Evolutionary conservation across 1,284 basidiomycete species (phyloP), one percentile per base, ranked within the genome.

Genomic region (Melampsora occidentalis): DNA sequence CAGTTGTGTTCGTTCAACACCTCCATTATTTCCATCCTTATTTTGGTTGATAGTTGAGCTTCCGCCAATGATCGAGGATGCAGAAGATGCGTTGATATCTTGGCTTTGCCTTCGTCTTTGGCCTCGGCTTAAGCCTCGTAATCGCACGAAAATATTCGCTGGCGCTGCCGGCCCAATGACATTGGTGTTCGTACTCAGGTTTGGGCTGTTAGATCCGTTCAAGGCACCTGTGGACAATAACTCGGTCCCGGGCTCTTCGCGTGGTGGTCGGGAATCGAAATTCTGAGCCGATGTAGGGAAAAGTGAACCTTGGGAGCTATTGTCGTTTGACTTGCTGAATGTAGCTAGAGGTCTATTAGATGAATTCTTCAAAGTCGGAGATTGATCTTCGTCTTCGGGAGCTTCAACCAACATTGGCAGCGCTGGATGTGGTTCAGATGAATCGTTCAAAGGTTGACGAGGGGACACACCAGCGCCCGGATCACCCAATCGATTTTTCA

Each of bases 131-230:
- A 76, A 53, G 2, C 57, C 65, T 48, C 49, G 61, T 28, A 76
- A 76, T n/a, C 72, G 51, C 31, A 39, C 66, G 42, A 76, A 76
- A n/a, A 76, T 59, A 39, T 59, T 69, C 28, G 65, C 61, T 46
- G 72, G 48, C 46, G 53, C 68, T 14, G 42, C 12, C 7, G 14
- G 42, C 42, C 42, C 42, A 46, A 16, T 46, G 42, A 16, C 14
- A 46, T 46, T 46, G 42, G 42, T 46, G 42, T 46, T 46, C 12
- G 42, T 46, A 46, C 42, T 46, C 10, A 46, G 42, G 42, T 14
- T 46, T 16, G 42, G 42, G 42, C 42, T 46, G 14, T 14, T 46
- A 12, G 42, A 14, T 46, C 42, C 42, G 14, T 46, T 46, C 12
- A 46, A 46, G 42, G 14, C 10, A 14, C 42, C 12, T 46, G 42